Base-by-base conservation (phyloP, 2,329 filamentous ascomycete genomes). In the Polychaeton citri region DNA sequence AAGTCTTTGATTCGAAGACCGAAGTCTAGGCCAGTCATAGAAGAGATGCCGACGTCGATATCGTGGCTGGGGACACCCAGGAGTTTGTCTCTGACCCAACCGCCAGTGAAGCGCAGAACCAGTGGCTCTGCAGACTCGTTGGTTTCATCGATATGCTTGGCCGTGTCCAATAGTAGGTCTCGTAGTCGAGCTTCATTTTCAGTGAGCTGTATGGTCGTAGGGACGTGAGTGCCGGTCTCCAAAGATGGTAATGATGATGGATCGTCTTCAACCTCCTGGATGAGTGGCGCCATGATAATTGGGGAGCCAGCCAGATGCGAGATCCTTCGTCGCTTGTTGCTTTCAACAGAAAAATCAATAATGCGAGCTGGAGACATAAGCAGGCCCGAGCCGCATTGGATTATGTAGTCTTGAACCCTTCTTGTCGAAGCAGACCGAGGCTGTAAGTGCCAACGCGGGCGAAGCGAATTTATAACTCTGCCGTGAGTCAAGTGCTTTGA, bases 61-160 rank as follows among this genome's bases (percentile, higher is more conserved):
- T 92, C 84, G 53, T 87, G 71, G 51, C 79, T 85, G 40, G 68
- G 68, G 9, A 76, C 68, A 15, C 76, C 74, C 3, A 90, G 70
- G 2, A 90, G 69, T 61, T 84, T 87, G 63, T 92, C 84, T 28
- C 84, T 78, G 8, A 90, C 83, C 84, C 84, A 92, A 18, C 84
- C 84, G 39, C 84, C 84, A 1, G 84, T 84, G 72, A 81, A 88
- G 34, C 83, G 77, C 32, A 90, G 65, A 13, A 78, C 65, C 10
- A 64, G 51, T 26, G 64, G 64, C 41, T 67, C 55, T 19, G 62
- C 13, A 33, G 54, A 37, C 2, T 43, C 46, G 3, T 60, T 50
- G 18, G 52, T 54, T 8, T 53, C 43, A 28, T 81, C 72, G 42
- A 86, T 76, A 50, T 76, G 79, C 8, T 69, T 59, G 17, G 82